Conservation (phyloP, 108 stramenopile species). For the Parmales sp. region DNA sequence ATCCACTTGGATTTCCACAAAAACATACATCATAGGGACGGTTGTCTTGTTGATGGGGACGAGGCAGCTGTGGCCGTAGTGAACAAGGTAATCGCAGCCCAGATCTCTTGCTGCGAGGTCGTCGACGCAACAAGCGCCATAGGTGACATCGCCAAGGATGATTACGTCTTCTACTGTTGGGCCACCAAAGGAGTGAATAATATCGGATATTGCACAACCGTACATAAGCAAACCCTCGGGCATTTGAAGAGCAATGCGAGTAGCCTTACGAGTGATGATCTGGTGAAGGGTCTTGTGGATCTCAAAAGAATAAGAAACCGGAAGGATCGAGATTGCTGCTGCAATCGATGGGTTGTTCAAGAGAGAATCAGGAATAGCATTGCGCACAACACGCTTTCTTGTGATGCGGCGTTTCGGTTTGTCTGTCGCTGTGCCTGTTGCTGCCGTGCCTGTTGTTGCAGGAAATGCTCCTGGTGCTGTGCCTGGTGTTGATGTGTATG, state of each 20-base stretch:
- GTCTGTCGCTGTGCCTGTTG: background rate
- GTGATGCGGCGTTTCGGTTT: background rate
- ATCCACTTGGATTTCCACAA: constrained; percentile 94
- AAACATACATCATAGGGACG: constrained; percentile 86
- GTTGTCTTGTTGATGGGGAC: constrained; percentile 79
- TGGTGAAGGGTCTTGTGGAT: constrained; percentile 80
- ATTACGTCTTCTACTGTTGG: constrained; percentile 35
- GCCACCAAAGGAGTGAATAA: constrained; percentile 25
- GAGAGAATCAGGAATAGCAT: constrained; percentile 3
- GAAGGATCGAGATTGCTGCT: constrained; percentile 44
- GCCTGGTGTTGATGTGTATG: background rate
- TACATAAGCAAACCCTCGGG: constrained; percentile 96
- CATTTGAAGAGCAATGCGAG: constrained; percentile 83
- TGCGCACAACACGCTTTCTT: background rate
- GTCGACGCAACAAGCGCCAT: constrained; percentile 98
- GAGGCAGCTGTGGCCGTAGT: constrained; percentile 96
- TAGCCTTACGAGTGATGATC: constrained; percentile 41
- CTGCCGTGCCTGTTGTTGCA: background rate
- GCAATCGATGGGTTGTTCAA: constrained; percentile 13
- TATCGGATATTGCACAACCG: constrained; percentile 83
- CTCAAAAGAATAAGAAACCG: constrained; percentile 67
- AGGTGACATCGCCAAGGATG: constrained; percentile 93
- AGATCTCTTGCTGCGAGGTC: constrained; percentile 82
- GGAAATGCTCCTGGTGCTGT: background rate
- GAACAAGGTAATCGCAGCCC: constrained; percentile 80